Evolutionary conservation across 495 filamentous ascomycete species (phyloP), one percentile per base, ranked within the genome.

Genomic region (Podospora comata): DNA sequence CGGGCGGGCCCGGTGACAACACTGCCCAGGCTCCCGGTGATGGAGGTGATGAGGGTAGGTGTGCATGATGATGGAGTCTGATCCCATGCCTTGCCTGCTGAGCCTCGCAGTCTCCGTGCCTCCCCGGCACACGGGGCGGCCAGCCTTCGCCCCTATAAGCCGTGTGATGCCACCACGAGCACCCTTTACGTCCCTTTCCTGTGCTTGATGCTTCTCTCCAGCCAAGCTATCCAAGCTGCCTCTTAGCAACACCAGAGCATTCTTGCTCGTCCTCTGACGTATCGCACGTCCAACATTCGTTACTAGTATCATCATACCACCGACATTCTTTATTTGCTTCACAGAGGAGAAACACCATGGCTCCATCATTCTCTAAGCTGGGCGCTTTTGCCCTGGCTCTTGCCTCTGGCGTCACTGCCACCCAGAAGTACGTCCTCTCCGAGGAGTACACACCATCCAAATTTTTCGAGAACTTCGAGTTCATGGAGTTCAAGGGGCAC

Each of bases 391-490:
- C 78, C 64, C 71, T 80, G 68, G 78, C 77, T 60, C 75, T 73
- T 26, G 75, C 77, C 65, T 73, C 73, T 34, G 68, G 72, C 23
- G 77, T 71, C 19, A 65, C 70, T 55, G 79, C 79, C 48, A 34
- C 67, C 48, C 44, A 76, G 56, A 30, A 76, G 7, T 83, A 83
- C 66, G 62, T 77, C 60, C 74, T 87, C 66, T 70, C 73, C 11
- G 83, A 85, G 39, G 67, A 71, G 13, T 87, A 83, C 74, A 79
- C 77, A 23, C 67, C 75, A 32, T 73, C 72, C 60, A 86, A 85
- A 71, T 87, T 87, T 76, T 86, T 86, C 71, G 71, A 80, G 59
- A 78, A 81, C 70, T 87, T 84, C 66, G 71, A 78, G 62, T 88
- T 87, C 73, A 63, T 48, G 61, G 34, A 39, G 18, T 63, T 79